Base-by-base conservation (phyloP, 139 green algal genomes). In the Volvox africanus region DNA sequence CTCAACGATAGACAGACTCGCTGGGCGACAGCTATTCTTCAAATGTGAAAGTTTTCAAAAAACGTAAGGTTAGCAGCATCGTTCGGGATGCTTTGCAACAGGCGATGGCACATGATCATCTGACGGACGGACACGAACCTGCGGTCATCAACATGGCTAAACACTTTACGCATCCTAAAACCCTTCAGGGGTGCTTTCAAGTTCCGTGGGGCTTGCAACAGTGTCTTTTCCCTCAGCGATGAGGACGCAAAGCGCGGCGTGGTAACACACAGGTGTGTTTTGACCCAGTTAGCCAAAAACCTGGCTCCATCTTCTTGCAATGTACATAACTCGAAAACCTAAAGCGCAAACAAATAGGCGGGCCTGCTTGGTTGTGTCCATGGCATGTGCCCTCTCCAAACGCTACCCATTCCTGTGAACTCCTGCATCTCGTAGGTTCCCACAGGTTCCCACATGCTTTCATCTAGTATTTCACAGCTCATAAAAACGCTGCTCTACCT, bases 41-140 rank as follows among this genome's bases (percentile, higher is more conserved):
- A 98, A 98, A 73, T 96, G 91, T 61, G 96, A 97, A 85, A 79
- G 86, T 2, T 95, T 97, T 26, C 96, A 97, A 85, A 94, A 93
- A 36, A 89, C 85, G 85, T 89, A 44, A 73, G 85, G 36, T n/a
- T 61, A 62, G 0, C 91, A 80, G 13, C 68, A 86, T 11, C 83
- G 77, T n/a, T 6, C 6, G 67, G 22, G 67, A 55, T 55, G 44
- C 44, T 55, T 55, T 55, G 44, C 44, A 55, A 55, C 77, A 89
- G 89, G 89, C 85, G 33, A 73, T 82, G 18, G 24, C 5, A 37
- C 36, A 30, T 50, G n/a, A 71, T 28, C 69, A 33, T 24, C 33
- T 71, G 55, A 33, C 24, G 20, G 19, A 28, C 65, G 22, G 22
- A 22, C 22, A 30, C 44, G 20, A 76, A 82, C 44, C 44, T 73